Percentiles rank a stretch among this genome's conserved stretches.
These are phyloP conservation scores for Cercospora zeina DNA, from an alignment of 2,329 filamentous ascomycete species.

Conservation along the genomic window DNA sequence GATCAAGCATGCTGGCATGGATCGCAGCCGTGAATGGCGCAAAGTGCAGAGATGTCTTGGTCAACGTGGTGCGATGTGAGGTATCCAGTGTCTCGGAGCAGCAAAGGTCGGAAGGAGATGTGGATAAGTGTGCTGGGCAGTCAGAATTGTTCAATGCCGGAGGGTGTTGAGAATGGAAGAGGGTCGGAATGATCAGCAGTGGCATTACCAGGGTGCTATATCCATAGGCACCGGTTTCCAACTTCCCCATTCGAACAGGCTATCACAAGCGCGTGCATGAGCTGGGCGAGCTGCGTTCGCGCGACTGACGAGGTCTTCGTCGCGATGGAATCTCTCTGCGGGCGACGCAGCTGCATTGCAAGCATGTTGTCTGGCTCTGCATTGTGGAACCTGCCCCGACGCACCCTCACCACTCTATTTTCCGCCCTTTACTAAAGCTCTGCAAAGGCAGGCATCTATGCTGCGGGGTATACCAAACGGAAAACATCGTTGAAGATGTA, in stretches of 20 bases:
- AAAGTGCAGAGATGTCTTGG: not conserved
- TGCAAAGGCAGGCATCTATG: constrained; percentile 21
- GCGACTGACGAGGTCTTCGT: not conserved
- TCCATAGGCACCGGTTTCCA: not conserved
- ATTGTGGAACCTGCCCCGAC: not conserved
- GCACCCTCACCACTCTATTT: not conserved
- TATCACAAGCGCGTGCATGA: not conserved
- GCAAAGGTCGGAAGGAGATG: not conserved
- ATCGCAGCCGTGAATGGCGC: not conserved
- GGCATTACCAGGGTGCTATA: not conserved
- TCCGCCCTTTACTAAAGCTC: not conserved
- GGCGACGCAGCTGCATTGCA: not conserved
- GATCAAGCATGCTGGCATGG: not conserved
- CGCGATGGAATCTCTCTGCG: not conserved
- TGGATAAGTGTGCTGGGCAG: not conserved
- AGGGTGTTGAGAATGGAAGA: not conserved
- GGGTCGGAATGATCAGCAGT: not conserved
- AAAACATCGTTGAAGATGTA: constrained; percentile 95
- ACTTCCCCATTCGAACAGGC: not conserved
- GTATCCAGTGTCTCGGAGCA: not conserved
- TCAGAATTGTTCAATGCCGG: not conserved
- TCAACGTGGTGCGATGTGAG: not conserved
- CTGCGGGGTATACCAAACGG: constrained; percentile 71
- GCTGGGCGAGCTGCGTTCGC: not conserved
- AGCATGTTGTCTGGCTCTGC: not conserved